Base-by-base conservation (phyloP, 208 protist genomes). In the Leishmania tropica region DNA sequence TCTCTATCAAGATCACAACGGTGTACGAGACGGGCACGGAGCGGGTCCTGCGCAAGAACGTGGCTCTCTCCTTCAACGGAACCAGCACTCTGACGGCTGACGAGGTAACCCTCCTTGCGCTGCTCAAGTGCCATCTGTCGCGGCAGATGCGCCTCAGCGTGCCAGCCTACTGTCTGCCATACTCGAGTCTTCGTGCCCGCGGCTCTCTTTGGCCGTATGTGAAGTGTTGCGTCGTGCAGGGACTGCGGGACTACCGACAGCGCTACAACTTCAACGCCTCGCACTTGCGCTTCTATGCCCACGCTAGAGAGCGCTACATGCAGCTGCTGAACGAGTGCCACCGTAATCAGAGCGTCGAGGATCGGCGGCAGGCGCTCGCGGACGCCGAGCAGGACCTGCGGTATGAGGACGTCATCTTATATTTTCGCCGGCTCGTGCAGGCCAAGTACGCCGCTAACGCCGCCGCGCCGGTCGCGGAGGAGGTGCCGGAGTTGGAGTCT, bases 221-320 rank as follows among this genome's bases (percentile, higher is more conserved):
- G 10, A 81, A 67, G 51, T 78, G 76, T 70, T 94, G 88, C 80
- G 85, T 94, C 21, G 8, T 96, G 21, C 83, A 87, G 51, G 76
- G 89, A 35, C 62, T 96, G 40, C 89, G 87, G 17, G 90, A 97
- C 67, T 80, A 86, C 75, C 78, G 83, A 42, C 81, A 87, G 75
- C 89, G 92, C 17, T 96, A 90, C 85, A 97, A 97, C 86, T 92
- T 89, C 84, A 97, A 92, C 76, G 81, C 84, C 0, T 93, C 92
- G 28, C 88, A 97, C 70, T 62, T 97, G 7, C 81, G 88, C 75
- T 95, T 95, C 83, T 97, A 89, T 68, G 76, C 87, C 0, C 75
- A 90, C 42, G 87, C 92, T 1, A 90, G 94, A 10, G 76, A 81
- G 28, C 88, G 86, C 45, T 97, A 97, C 88, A 42, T 97, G 75